Evolutionary conservation across 2,329 filamentous ascomycete genomes (phyloP).

Genomic region (Beauveria brongniartii): DNA sequence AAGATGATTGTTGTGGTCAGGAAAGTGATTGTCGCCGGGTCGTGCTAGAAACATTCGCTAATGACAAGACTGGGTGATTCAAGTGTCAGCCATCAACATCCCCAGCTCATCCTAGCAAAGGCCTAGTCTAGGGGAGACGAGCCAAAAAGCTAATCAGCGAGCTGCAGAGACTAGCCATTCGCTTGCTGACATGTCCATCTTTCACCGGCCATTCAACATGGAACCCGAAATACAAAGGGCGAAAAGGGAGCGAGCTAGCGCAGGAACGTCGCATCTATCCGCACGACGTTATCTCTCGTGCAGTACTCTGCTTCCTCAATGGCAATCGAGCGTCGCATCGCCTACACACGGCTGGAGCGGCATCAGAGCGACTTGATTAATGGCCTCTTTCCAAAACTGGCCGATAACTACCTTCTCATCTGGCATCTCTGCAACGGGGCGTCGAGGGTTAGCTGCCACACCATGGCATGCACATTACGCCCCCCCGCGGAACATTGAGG

Average conservation of each 20-base stretch:
- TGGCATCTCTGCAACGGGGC: neutral
- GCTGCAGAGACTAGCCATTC: neutral
- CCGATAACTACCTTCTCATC: neutral
- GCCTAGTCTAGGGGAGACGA: neutral
- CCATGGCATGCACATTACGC: neutral
- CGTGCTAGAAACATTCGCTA: too few species aligned
- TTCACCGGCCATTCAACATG: neutral
- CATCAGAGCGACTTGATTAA: neutral
- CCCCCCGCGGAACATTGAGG: too few species aligned
- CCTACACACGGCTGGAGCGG: neutral
- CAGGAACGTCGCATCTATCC: conserved; percentile 12
- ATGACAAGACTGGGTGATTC: too few species aligned
- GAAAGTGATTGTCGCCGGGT: too few species aligned
- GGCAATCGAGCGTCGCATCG: conserved; percentile 7
- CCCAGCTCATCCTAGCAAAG: neutral
- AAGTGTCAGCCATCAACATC: too few species aligned
- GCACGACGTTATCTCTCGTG: neutral
- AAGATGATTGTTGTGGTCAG: neutral
- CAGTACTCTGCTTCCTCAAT: neutral
- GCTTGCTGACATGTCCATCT: neutral
- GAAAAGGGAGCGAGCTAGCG: conserved; percentile 1
- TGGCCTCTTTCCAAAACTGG: neutral
- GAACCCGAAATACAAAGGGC: neutral
- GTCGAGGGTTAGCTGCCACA: neutral
- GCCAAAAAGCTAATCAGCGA: neutral